Percentiles rank a stretch among this genome's conserved stretches.
Conservation (phyloP, 371 early-diverging fungal genomes). For the Mortierella sp. region DNA sequence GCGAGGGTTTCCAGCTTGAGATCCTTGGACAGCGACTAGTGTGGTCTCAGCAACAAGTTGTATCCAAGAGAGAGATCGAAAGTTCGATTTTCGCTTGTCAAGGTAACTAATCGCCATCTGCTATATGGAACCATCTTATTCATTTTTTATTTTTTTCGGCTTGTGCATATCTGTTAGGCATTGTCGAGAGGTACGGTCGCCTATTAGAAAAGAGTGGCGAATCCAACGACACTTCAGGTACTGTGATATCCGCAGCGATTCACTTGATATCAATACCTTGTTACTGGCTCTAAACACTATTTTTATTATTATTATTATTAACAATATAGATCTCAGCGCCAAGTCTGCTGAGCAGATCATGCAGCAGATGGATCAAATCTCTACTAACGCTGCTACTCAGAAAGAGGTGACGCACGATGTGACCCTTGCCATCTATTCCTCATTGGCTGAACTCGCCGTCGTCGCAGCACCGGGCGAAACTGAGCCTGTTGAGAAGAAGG, state of each 20-base stretch:
- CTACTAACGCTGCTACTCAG: constrained; percentile 22
- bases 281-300: background rate
- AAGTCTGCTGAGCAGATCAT: constrained; percentile 34
- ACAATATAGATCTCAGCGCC: constrained; percentile 18
- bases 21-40: constrained; percentile 54
- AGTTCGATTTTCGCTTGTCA: constrained; percentile 23
- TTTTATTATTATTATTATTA: background rate
- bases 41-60: constrained; percentile 48
- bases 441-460: constrained; percentile 36
- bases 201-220: constrained; percentile 19
- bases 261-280: background rate
- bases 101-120: constrained; percentile 15
- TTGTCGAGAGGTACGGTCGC: constrained; percentile 24
- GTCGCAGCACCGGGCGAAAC: constrained; percentile 27
- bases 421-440: constrained; percentile 43
- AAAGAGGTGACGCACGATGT: constrained; percentile 46
- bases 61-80: constrained; percentile 30
- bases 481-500: constrained; percentile 12
- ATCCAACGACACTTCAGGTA: constrained; percentile 23
- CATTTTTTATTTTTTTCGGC: background rate
- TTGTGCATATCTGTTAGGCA: constrained; percentile 12
- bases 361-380: constrained; percentile 30
- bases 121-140: background rate
- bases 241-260: background rate
- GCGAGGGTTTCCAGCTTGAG: constrained; percentile 53